Evolutionary conservation across 768 basidiomycete genomes (phyloP).

Genomic region (Lactarius deliciosus): DNA sequence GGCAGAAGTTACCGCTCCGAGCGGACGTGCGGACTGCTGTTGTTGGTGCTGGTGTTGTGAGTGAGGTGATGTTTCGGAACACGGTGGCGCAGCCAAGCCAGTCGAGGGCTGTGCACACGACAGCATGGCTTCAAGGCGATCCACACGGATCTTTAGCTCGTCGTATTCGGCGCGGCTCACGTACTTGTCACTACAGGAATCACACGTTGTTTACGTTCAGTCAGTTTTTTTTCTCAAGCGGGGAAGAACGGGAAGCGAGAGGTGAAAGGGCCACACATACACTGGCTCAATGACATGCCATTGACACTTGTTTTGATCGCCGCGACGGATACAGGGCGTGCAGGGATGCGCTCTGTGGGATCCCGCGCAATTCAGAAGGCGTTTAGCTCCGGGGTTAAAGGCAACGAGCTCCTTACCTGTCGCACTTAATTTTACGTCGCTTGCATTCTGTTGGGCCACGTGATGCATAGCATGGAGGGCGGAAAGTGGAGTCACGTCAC

Average conservation of each 20-base stretch:
- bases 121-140: slow-evolving; percentile 53
- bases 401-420: slow-evolving; percentile 52
- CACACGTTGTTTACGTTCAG: slow-evolving; percentile 14
- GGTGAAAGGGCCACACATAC: slow-evolving; percentile 46
- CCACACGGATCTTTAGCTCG: slow-evolving; percentile 64
- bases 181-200: slow-evolving; percentile 64
- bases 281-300: slow-evolving; percentile 83
- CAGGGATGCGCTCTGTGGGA: slow-evolving; percentile 71
- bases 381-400: slow-evolving; percentile 20
- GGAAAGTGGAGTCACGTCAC: slow-evolving; percentile 34
- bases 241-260: not conserved
- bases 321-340: slow-evolving; percentile 74
- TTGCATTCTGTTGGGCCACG: slow-evolving; percentile 63
- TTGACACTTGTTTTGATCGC: slow-evolving; percentile 77
- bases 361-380: slow-evolving; percentile 27
- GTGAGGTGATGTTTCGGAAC: slow-evolving; percentile 11
- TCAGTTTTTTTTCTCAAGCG: slow-evolving; percentile 2
- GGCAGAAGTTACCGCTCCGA: not conserved
- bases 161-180: slow-evolving; percentile 77
- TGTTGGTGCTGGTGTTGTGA: slow-evolving; percentile 1
- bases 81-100: slow-evolving; percentile 6
- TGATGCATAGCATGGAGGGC: slow-evolving; percentile 26
- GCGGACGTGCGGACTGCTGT: slow-evolving; percentile 8
- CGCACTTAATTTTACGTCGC: slow-evolving; percentile 84
- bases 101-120: slow-evolving; percentile 40